phyloP scores from a whole-genome alignment of 176 grass and related monocot species.

The Paspalum vaginatum region DNA sequence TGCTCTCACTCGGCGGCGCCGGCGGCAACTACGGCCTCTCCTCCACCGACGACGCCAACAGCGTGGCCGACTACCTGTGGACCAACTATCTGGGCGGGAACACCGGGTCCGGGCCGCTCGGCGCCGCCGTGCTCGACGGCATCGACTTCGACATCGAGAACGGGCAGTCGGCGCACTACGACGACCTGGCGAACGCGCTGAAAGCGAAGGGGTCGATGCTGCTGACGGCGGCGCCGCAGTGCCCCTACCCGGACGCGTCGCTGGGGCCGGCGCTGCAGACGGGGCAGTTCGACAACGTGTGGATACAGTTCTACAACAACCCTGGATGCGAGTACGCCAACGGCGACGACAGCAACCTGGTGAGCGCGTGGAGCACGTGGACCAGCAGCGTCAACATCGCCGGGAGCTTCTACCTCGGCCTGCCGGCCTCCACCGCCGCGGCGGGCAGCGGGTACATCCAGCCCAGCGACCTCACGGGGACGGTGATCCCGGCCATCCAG shows the following conservation, averaged over 20 bases:
- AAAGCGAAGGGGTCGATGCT: slow-evolving; percentile 25
- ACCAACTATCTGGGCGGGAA: slow-evolving; percentile 60
- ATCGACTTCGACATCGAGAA: slow-evolving; percentile 74
- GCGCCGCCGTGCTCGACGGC: slow-evolving; percentile 71
- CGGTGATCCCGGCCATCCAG: slow-evolving; percentile 49
- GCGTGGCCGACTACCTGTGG: slow-evolving; percentile 72
- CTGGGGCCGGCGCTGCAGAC: slow-evolving; percentile 49
- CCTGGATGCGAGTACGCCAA: slow-evolving; percentile 28
- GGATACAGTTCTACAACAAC: slow-evolving; percentile 76
- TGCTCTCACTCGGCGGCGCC: slow-evolving; percentile 69
- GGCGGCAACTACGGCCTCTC: slow-evolving; percentile 43
- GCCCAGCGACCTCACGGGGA: slow-evolving; percentile 28
- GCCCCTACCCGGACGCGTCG: slow-evolving; percentile 54
- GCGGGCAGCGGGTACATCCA: slow-evolving; percentile 50
- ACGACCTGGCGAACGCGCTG: slow-evolving; percentile 45
- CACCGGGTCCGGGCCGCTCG: slow-evolving; percentile 48
- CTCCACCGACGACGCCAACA: slow-evolving; percentile 57
- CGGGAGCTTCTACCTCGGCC: slow-evolving; percentile 57
- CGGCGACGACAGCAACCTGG: slow-evolving; percentile 41
- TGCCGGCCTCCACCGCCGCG: slow-evolving; percentile 49
- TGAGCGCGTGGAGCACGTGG: slow-evolving; percentile 58
- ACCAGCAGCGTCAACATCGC: slow-evolving; percentile 38
- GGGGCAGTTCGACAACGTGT: slow-evolving; percentile 55
- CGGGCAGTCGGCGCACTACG: slow-evolving; percentile 41
- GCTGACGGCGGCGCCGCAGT: slow-evolving; percentile 61